phyloP scores from a whole-genome alignment of 2,329 filamentous ascomycete species.

The Berkeleyomyces rouxiae region DNA sequence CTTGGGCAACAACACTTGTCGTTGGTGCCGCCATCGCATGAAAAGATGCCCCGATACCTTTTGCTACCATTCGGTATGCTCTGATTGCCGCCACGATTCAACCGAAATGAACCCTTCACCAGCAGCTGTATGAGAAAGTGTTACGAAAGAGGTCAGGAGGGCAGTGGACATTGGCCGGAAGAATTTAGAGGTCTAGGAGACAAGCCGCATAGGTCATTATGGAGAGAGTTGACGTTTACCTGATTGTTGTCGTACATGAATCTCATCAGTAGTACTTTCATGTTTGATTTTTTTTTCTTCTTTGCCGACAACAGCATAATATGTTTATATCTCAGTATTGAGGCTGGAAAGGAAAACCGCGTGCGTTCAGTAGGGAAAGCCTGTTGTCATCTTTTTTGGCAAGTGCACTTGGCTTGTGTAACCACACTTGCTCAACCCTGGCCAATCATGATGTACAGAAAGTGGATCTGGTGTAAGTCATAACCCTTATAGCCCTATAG shows the following conservation, averaged over 20 bases:
- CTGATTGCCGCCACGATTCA: slow-evolving; percentile 24
- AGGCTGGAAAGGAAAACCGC: neutral
- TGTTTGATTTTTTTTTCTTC: too few species aligned
- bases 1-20: slow-evolving; percentile 28
- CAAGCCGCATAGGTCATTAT: neutral
- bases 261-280: too few species aligned
- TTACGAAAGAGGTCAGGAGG: neutral
- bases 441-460: neutral
- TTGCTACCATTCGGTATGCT: slow-evolving; percentile 36
- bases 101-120: neutral
- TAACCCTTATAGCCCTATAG: neutral
- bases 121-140: neutral
- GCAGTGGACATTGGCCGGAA: neutral
- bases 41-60: slow-evolving; percentile 31
- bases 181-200: neutral
- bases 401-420: neutral
- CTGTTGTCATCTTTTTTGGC: neutral
- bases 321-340: too few species aligned
- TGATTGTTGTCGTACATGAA: neutral
- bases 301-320: too few species aligned
- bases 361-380: neutral
- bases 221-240: neutral
- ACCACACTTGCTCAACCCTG: neutral
- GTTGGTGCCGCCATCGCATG: slow-evolving; percentile 30
- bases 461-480: neutral